A percentile compares a stretch with the other conserved stretches of the same genome.
Evolutionary conservation across 192 early-diverging fungal species (phyloP).

Genomic region (Rhizophagus sp.): DNA sequence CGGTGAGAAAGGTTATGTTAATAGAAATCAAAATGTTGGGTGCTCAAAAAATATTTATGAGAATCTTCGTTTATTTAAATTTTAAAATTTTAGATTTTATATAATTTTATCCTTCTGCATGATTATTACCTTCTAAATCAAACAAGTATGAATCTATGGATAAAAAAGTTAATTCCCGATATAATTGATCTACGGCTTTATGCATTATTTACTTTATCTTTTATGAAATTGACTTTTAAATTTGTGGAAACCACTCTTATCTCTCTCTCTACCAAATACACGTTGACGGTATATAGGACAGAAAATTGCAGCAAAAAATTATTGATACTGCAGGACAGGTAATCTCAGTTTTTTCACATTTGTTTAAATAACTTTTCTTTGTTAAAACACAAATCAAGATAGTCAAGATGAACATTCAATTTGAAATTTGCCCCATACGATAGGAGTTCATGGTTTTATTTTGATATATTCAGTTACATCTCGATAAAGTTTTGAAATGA

Average conservation of each 20-base stretch:
- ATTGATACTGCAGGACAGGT: constrained; percentile 96
- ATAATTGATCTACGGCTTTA: too few species aligned
- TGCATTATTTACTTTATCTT: constrained; percentile 36
- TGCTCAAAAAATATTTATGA: too few species aligned
- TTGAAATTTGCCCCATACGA: constrained; percentile 84
- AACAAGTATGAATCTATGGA: constrained; percentile 47
- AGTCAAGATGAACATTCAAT: constrained; percentile 88
- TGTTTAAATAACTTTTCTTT: too few species aligned
- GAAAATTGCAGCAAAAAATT: constrained; percentile 64
- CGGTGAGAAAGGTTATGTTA: too few species aligned
- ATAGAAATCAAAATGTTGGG: too few species aligned
- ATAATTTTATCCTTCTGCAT: constrained; percentile 86
- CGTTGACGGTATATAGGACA: constrained; percentile 46
- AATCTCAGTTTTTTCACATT: constrained; percentile 35
- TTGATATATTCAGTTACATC: constrained; percentile 91
- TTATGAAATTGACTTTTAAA: constrained; percentile 69
- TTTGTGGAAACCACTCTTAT: constrained; percentile 86
- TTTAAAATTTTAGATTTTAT: too few species aligned
- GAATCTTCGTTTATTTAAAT: too few species aligned
- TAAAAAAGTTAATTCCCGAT: too few species aligned
- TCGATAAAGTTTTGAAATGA: constrained; percentile 86
- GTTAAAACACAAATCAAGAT: not conserved
- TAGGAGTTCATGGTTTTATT: constrained; percentile 93
- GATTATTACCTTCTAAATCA: constrained; percentile 94
- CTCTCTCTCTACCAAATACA: constrained; percentile 92